Base-by-base conservation (phyloP, 495 filamentous ascomycete genomes). In the Aspergillus incahuasiensis region DNA sequence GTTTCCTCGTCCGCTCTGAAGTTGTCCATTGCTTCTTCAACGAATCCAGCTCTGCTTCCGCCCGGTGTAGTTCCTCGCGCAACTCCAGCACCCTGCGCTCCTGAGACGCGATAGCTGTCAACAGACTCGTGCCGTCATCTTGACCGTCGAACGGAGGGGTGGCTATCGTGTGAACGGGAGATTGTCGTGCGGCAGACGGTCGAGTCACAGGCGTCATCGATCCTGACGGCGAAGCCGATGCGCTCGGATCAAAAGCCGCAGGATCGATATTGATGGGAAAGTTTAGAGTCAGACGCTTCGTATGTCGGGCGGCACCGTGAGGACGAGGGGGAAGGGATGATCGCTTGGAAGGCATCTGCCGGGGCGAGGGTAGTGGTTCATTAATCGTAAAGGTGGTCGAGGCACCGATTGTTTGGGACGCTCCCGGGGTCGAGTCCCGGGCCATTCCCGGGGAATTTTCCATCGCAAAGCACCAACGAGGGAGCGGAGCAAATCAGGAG, bases 11-110 rank as follows among this genome's bases (percentile, higher is more conserved):
- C 48, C 83, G 85, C 65, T 96, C 91, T 32, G 92, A 85, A 21
- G 75, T 68, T 2, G 87, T 80, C 89, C 90, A 88, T 63, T 94
- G 89, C 56, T 82, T 87, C 70, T 96, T 96, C 45, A 97, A 74
- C 54, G 74, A 82, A 30, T 75, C 71, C 54, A 98, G 74, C 32
- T 96, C 90, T 4, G 69, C 66, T 64, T 97, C 94, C 9, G 94
- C 92, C 50, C 84, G 85, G 7, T 74, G 68, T 12, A 98, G 77
- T 67, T 97, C 94, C 68, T 97, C 94, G 46, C 85, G 86, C 28
- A 97, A 76, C 74, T 97, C 94, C 40, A 98, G 74, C 6, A 98
- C 92, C 48, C 83, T 84, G n/a, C 94, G 84, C 67, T 98, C 94
- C 69, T 97, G 91, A 5, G 90, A 86, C 13, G 94, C 94, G 52